Base-by-base conservation (phyloP, 805 yeast species). In the Cyberlindnera suaveolens region DNA sequence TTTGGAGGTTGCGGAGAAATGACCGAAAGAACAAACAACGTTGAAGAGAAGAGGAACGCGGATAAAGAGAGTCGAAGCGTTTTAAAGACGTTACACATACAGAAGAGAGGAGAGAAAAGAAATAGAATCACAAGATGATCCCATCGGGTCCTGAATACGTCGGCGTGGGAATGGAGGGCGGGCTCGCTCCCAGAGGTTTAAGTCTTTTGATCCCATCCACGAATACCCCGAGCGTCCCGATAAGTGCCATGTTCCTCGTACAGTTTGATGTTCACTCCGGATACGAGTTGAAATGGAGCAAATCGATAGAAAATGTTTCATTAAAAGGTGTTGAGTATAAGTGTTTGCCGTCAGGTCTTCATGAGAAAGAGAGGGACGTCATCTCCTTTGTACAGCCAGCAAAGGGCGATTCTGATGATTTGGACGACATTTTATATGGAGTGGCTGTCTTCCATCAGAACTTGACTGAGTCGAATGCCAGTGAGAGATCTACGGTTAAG, bases 271-370 rank as follows among this genome's bases (percentile, higher is more conserved):
- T 72, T 14, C 68, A 68, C 30, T 58, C 67, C 1, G 84, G 84
- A 1, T 70, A 74, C 50, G 71, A 66, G 39, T 48, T 74, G 31
- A 67, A 64, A 41, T 74, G 80, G 79, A 60, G 64, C 45, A 54
- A 61, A 35, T 55, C 58, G 1, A 39, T 56, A 7, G 63, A 61
- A 35, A 54, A 58, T 4, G 45, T 57, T 14, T 48, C 67, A 0
- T 53, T 77, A 20, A 60, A 67, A 27, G 72, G 73, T 11, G 54
- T 82, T 4, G 89, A 82, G 59, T 82, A 72, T 61, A 75, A 78
- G 49, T 67, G 80, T n/a, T 61, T 82, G 36, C 89, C 89, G 0
- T 78, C 86, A 0, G 88, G 90, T 1, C 64, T 80, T 3, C 89
- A 82, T 53, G 68, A 74, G 13, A 66, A 67, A 3, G 58, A 60